Percentiles rank a stretch among this genome's conserved stretches.
phyloP scores from a whole-genome alignment of 441 rosid genomes.

The Pelargonium citronellum region DNA sequence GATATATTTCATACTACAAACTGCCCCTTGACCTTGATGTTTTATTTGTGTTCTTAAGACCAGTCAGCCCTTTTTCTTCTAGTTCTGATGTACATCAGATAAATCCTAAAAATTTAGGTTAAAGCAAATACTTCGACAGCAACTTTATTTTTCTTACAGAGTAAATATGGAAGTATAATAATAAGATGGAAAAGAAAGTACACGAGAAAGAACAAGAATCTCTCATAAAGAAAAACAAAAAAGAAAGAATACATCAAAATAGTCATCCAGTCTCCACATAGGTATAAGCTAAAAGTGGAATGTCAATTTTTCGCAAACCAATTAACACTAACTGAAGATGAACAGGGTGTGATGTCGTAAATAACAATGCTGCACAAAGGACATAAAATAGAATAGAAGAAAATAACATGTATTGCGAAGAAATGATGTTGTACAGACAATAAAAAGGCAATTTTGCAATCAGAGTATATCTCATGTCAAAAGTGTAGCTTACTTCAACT shows the following conservation, averaged over 20 bases:
- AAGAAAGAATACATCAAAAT: background rate
- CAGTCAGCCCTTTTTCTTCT: background rate
- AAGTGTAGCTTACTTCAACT: constrained; percentile 37
- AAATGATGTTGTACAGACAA: background rate
- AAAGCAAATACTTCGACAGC: background rate
- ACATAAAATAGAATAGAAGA: background rate
- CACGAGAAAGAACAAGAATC: background rate
- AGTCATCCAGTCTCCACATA: background rate
- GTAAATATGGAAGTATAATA: background rate
- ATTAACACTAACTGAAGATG: background rate
- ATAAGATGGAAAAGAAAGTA: background rate
- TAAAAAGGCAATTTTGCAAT: background rate
- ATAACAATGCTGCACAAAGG: background rate
- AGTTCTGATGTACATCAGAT: background rate
- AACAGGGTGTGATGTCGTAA: background rate
- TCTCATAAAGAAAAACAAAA: background rate
- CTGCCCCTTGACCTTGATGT: background rate
- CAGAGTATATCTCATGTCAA: background rate
- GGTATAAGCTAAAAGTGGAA: background rate
- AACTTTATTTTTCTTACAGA: background rate
- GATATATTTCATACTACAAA: background rate
- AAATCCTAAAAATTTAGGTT: background rate
- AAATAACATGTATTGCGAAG: background rate
- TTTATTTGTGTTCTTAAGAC: background rate
- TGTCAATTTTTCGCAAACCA: background rate